Conservation (phyloP, 1,284 basidiomycete genomes). For the Austroboletus niveus region DNA sequence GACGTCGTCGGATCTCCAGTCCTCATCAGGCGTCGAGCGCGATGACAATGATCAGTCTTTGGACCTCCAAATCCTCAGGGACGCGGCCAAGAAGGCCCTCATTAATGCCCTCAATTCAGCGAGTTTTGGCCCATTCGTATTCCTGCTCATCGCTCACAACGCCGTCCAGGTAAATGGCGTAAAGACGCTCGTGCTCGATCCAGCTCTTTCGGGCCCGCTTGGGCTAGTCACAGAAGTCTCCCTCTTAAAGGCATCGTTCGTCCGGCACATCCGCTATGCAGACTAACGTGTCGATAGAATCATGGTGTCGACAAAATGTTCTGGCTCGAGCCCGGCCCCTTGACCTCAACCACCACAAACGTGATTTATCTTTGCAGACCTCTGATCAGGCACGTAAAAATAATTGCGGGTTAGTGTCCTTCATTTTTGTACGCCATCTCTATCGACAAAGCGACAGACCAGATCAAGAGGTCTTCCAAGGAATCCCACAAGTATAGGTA, state of each 20-base stretch:
- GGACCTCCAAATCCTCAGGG: slow-evolving; percentile 73
- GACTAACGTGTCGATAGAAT: slow-evolving; percentile 55
- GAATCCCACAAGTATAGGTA: slow-evolving; percentile 78
- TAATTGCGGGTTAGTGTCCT: slow-evolving; percentile 75
- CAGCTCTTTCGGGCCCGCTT: slow-evolving; percentile 85
- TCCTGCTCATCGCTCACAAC: slow-evolving; percentile 5
- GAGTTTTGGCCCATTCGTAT: slow-evolving; percentile 22
- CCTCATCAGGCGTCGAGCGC: slow-evolving; percentile 25
- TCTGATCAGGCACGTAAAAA: slow-evolving; percentile 80
- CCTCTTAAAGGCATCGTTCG: slow-evolving; percentile 72
- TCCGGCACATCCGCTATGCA: neutral
- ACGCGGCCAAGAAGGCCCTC: slow-evolving; percentile 73
- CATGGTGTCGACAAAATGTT: slow-evolving; percentile 99
- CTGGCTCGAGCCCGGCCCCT: slow-evolving; percentile 90
- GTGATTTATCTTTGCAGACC: slow-evolving; percentile 95
- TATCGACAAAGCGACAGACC: slow-evolving; percentile 53
- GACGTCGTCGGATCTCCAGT: slow-evolving; percentile 25
- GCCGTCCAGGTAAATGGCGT: slow-evolving; percentile 79
- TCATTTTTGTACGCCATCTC: slow-evolving; percentile 6
- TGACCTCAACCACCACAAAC: slow-evolving; percentile 83
- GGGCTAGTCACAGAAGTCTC: slow-evolving; percentile 93
- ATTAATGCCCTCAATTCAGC: slow-evolving; percentile 85
- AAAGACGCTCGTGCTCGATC: slow-evolving; percentile 94
- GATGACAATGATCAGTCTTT: slow-evolving; percentile 41
- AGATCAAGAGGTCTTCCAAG: slow-evolving; percentile 75